Conservation (phyloP, 441 rosid genomes). For the Eruca vesicaria region DNA sequence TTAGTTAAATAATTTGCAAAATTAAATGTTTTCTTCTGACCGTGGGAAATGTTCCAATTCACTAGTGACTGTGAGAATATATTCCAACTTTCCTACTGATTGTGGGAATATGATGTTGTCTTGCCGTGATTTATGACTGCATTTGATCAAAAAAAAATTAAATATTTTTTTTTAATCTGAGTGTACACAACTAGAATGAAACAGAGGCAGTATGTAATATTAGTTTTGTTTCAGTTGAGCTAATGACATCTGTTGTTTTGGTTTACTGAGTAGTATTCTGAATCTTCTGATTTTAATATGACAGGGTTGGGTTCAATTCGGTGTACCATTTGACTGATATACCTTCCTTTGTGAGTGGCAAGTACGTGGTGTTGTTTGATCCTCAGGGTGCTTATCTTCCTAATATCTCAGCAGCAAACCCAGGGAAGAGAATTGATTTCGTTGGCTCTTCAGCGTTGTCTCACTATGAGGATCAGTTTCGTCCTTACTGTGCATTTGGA, state of each 20-base stretch:
- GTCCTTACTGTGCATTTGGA: conserved; percentile 85
- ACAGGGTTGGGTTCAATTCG: conserved; percentile 96
- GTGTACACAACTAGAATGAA: too few relatives aligned
- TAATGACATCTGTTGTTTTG: background rate
- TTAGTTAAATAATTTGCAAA: too few relatives aligned
- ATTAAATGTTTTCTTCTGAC: too few relatives aligned
- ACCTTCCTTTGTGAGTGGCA: conserved; percentile 97
- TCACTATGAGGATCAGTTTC: conserved; percentile 74
- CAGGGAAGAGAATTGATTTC: conserved; percentile 92
- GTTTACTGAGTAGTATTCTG: background rate
- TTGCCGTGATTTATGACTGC: too few relatives aligned
- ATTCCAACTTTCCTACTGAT: too few relatives aligned
- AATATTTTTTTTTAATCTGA: too few relatives aligned
- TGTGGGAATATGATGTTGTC: too few relatives aligned
- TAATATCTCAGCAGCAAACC: conserved; percentile 84
- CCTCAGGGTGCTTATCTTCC: conserved; percentile 93
- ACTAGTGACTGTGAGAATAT: too few relatives aligned
- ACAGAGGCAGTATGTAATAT: too few relatives aligned
- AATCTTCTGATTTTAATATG: conserved; percentile 22
- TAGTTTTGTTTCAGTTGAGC: too few relatives aligned
- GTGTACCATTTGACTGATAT: conserved; percentile 96
- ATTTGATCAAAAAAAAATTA: too few relatives aligned
- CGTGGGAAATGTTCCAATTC: too few relatives aligned
- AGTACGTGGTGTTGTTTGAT: conserved; percentile 85
- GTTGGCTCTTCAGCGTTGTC: conserved; percentile 74